phyloP scores from a whole-genome alignment of 2,329 filamentous ascomycete species.

The Hymenoscyphus infarciens region DNA sequence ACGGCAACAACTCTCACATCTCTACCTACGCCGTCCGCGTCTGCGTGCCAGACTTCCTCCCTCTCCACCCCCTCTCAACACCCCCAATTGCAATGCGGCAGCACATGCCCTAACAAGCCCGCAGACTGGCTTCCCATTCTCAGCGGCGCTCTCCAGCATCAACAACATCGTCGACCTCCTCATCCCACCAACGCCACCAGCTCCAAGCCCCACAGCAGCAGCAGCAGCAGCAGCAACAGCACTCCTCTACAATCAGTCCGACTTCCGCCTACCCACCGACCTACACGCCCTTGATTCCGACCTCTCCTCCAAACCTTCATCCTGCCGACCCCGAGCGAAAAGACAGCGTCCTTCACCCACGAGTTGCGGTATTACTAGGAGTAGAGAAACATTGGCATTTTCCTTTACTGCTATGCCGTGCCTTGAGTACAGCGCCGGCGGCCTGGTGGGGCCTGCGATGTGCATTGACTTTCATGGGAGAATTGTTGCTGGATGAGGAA shows the following conservation, averaged over 20 bases:
- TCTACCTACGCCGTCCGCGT: neutral
- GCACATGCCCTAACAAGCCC: slow-evolving; percentile 34
- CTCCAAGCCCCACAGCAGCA: neutral
- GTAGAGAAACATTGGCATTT: slow-evolving; percentile 70
- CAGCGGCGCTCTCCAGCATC: slow-evolving; percentile 14
- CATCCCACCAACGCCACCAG: slow-evolving; percentile 11
- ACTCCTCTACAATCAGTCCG: neutral
- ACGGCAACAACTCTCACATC: neutral
- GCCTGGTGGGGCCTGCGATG: slow-evolving; percentile 69
- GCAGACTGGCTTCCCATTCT: slow-evolving; percentile 33
- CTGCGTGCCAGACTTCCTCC: neutral
- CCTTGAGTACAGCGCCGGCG: slow-evolving; percentile 66
- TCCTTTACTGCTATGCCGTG: slow-evolving; percentile 68
- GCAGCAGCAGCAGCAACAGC: neutral
- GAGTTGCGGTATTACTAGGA: slow-evolving; percentile 73
- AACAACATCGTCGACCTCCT: slow-evolving; percentile 8
- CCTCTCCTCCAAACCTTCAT: slow-evolving; percentile 27
- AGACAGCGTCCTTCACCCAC: slow-evolving; percentile 61
- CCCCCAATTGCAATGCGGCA: slow-evolving; percentile 34
- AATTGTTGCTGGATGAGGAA: slow-evolving; percentile 50
- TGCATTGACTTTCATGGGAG: slow-evolving; percentile 63
- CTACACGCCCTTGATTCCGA: neutral
- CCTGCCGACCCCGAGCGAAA: slow-evolving; percentile 27
- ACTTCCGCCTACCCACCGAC: slow-evolving; percentile 9
- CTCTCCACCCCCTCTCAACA: neutral